Base-by-base conservation (phyloP, 768 basidiomycete genomes). In the Trametes meyenii region DNA sequence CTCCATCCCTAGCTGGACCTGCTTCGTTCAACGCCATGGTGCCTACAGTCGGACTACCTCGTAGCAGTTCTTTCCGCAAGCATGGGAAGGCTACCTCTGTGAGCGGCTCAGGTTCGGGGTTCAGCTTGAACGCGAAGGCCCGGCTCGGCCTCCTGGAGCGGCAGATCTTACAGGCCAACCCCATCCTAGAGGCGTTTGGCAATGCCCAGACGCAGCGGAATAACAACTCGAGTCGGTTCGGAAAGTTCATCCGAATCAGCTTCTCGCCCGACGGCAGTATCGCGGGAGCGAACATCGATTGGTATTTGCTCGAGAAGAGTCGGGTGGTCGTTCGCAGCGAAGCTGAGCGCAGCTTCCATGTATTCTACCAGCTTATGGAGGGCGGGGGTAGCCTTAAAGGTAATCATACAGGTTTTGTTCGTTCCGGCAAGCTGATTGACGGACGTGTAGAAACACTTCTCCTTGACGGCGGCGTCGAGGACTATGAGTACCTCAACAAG, bases 181-280 rank as follows among this genome's bases (percentile, higher is more conserved):
- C 97, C 0, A 92, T 99, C 60, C 79, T 99, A 5, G 97, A 99
- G 72, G 92, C 97, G 3, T 98, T 99, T 66, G 97, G 97, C 33
- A 99, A 99, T 72, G 96, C 97, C 5, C 97, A 98, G 73, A 98
- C 97, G 0, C 92, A 97, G 75, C 81, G 96, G 46, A 99, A 99
- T 71, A 98, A 98, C 76, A 99, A 99, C 71, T 98, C 97, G 1
- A 94, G 92, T 82, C 91, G 97, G 40, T 99, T 99, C 72, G 96
- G 95, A 33, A 99, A 99, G 76, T 99, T 99, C 72, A 92, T 99
- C 49, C 83, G 94, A 46, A 98, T 99, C 62, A 90, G 89, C 70
- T 99, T 99, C 75, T 85, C 92, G 1, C 88, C 91, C 0, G 87
- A 92, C 65, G 96, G 96, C 2, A 94, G 93, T 66, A 99, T 99